Base-by-base conservation (phyloP, 805 yeast species). In the Ogataea allantospora region DNA sequence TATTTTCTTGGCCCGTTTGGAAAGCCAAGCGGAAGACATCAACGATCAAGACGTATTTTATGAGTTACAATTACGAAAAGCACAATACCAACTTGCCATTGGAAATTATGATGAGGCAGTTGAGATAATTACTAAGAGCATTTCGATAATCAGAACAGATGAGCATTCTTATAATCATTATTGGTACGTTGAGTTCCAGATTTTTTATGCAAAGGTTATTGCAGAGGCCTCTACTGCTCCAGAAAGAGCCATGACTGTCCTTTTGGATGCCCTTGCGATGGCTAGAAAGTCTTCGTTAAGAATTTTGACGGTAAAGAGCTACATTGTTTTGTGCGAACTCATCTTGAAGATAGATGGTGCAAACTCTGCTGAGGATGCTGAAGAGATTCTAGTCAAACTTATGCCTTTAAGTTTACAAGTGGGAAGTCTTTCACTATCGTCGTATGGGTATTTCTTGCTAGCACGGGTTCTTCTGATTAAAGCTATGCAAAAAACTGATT, bases 231-330 rank as follows among this genome's bases (percentile, higher is more conserved):
- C 74, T 0, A 17, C 34, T 4, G 58, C 67, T 4, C 73, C 78
- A 10, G 56, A 71, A 7, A 65, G 82, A 40, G 77, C 75, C 0
- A 45, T 81, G 7, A 70, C 82, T 0, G 51, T 71, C 13, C 50
- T 79, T 0, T 53, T 75, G 5, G 75, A 75, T 43, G 67, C 77
- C 35, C 57, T 82, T 2, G 68, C 71, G 31, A 50, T 66, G 9
- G 73, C 83, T 0, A 66, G 68, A 14, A 51, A 56, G 4, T 64
- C 73, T 7, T 77, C 81, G 2, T 66, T 74, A 37, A 55, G 66
- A 3, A 54, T 71, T 0, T 53, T 73, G 7, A 55, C 69, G 1
- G 64, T 72, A 1, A 78, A 76, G 42, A 75, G 78, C 0, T 51
- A 73, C 2, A 40, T 77, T 6, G 54, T 69, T 3, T 55, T 83